Base-by-base conservation (phyloP, 768 basidiomycete genomes). In the Rhizopogon salebrosus region DNA sequence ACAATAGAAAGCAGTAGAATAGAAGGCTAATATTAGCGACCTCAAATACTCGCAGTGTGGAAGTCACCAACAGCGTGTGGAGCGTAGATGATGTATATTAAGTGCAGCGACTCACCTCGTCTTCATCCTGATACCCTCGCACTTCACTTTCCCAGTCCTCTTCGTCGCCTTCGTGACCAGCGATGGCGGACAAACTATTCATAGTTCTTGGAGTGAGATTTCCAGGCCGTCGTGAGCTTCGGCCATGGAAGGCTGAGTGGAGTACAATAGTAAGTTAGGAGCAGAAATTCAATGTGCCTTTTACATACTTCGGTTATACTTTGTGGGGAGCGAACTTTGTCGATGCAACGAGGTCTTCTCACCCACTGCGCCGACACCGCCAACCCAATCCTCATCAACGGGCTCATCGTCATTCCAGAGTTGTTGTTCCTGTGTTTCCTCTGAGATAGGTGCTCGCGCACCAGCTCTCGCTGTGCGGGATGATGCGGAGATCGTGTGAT, bases 151-250 rank as follows among this genome's bases (percentile, higher is more conserved):
- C 87, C 91, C 91, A 93, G 52, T 89, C 87, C 57, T 92, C 90
- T 65, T 93, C 90, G 55, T 91, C 90, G 59, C 85, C 89, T 60
- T 93, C 90, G 62, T 89, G 86, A 38, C 89, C 89, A 48, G 87
- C 83, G 68, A 93, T 92, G 51, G 87, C 87, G 34, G 87, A 80
- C 49, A 93, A 80, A 66, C 88, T 92, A 62, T 91, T 92, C 69
- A 92, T 73, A 22, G 81, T 80, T 54, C 88, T 83, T 31, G 87
- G 85, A 23, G 87, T 86, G 57, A 78, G 64, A 60, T 72, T 85
- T 24, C 86, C 85, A 10, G 80, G 63, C 62, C 82, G 71, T 53
- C 70, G 82, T 49, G 79, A 70, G 8, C 72, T 68, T 46, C 77
- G 73, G 24, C 69, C 75, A 57, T 80, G 80, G 56, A 81, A 78